Conservation (phyloP, 2,329 filamentous ascomycete genomes). For the Xylariaceae sp. region DNA sequence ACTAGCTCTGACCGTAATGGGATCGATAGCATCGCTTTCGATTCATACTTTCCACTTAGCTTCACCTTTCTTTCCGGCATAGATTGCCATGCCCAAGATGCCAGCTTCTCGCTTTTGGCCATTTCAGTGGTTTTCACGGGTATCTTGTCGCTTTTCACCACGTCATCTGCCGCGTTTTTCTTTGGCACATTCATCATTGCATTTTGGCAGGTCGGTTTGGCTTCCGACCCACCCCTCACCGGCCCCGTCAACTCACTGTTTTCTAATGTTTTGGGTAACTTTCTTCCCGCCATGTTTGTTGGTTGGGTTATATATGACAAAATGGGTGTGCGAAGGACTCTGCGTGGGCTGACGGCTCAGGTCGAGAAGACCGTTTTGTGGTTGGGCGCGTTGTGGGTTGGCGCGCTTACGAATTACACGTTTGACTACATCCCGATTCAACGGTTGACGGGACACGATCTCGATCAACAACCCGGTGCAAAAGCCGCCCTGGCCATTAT, state of each 20-base stretch:
- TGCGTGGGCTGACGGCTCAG: constrained; percentile 72
- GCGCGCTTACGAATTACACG: constrained; percentile 89
- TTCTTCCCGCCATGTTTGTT: constrained; percentile 82
- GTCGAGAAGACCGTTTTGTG: constrained; percentile 87
- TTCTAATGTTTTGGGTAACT: constrained; percentile 73
- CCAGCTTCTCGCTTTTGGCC: constrained; percentile 78
- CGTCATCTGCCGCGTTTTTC: constrained; percentile 77
- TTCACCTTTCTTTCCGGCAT: constrained; percentile 70
- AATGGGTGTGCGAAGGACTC: constrained; percentile 69
- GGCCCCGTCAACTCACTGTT: constrained; percentile 66
- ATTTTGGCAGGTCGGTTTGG: constrained; percentile 87
- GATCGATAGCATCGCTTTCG: constrained; percentile 73
- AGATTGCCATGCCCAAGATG: constrained; percentile 67
- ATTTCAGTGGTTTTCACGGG: constrained; percentile 77
- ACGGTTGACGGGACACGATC: constrained; percentile 84
- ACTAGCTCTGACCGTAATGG: constrained; percentile 63
- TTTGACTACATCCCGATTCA: constrained; percentile 92
- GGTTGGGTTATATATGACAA: constrained; percentile 85
- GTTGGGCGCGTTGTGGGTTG: constrained; percentile 87
- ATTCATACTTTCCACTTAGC: constrained; percentile 84
- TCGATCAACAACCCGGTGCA: constrained; percentile 84
- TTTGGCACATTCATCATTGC: constrained; percentile 75
- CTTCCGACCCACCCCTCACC: constrained; percentile 76
- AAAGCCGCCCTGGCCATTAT: constrained; percentile 77
- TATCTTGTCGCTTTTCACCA: constrained; percentile 75